Evolutionary conservation across 805 yeast genomes (phyloP).

Genomic region (Spathaspora girioi): DNA sequence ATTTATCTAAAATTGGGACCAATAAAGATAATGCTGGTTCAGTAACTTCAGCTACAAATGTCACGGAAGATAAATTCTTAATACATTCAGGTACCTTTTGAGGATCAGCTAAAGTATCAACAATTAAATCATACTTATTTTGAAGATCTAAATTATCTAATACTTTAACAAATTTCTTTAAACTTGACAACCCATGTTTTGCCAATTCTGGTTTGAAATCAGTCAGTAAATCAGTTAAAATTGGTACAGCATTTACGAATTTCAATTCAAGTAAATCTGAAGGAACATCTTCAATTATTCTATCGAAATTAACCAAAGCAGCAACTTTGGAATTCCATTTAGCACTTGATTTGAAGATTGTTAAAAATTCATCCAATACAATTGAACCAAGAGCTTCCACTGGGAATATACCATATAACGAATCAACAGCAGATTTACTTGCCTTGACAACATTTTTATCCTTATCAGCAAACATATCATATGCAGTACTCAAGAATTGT

Average conservation of each 20-base stretch:
- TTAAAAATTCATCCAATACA: conserved; percentile 57
- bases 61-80: conserved; percentile 84
- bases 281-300: conserved; percentile 73
- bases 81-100: conserved; percentile 84
- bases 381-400: conserved; percentile 74
- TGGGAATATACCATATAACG: conserved; percentile 67
- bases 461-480: conserved; percentile 79
- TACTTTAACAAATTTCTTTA: conserved; percentile 69
- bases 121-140: conserved; percentile 77
- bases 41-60: conserved; percentile 97
- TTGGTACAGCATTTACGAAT: conserved; percentile 77
- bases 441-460: conserved; percentile 83
- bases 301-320: conserved; percentile 71
- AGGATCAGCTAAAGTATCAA: conserved; percentile 88
- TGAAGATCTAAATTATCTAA: conserved; percentile 90
- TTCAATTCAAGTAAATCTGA: conserved; percentile 80
- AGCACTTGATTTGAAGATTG: conserved; percentile 73
- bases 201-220: conserved; percentile 97
- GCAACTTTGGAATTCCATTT: conserved; percentile 91
- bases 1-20: conserved; percentile 89
- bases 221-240: conserved; percentile 83
- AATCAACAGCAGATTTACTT: conserved; percentile 74
- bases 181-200: conserved; percentile 70
- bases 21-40: conserved; percentile 89
- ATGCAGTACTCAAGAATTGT: conserved; percentile 57